phyloP scores from a whole-genome alignment of 495 filamentous ascomycete genomes.

The Bathelium albidoporum region DNA sequence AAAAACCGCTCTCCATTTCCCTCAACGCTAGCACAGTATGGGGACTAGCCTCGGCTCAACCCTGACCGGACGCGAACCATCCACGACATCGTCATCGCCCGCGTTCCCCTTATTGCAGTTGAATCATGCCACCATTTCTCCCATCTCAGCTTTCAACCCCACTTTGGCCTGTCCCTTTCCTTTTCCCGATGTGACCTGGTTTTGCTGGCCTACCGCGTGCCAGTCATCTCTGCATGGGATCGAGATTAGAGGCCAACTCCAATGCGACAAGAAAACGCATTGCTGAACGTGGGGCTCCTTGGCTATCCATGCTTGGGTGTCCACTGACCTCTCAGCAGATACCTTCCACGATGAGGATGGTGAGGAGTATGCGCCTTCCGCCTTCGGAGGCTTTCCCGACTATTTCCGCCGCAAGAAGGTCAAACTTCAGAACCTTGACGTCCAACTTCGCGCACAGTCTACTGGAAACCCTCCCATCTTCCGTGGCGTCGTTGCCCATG shows the following conservation, averaged over 20 bases:
- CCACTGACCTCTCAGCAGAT: slow-evolving; percentile 31
- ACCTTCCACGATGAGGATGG: slow-evolving; percentile 61
- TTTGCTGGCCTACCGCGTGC: not conserved
- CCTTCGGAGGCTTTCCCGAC: slow-evolving; percentile 78
- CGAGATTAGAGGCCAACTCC: slow-evolving; percentile 65
- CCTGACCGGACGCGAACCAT: not conserved
- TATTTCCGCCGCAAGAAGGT: slow-evolving; percentile 92
- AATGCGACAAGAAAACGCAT: slow-evolving; percentile 73
- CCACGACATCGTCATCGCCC: not conserved
- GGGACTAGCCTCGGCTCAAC: not conserved
- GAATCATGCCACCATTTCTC: too few relatives aligned
- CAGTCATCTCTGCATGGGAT: slow-evolving; percentile 54
- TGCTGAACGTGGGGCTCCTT: slow-evolving; percentile 48
- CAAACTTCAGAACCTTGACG: slow-evolving; percentile 89
- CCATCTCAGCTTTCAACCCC: not conserved
- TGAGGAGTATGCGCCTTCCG: slow-evolving; percentile 81
- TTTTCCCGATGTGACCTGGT: not conserved
- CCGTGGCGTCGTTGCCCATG: slow-evolving; percentile 75
- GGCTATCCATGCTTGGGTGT: not conserved
- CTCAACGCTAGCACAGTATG: not conserved
- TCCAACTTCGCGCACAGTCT: slow-evolving; percentile 58
- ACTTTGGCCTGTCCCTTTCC: not conserved
- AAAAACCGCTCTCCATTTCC: not conserved
- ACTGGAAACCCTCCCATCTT: slow-evolving; percentile 72
- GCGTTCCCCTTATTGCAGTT: too few relatives aligned